phyloP scores from a whole-genome alignment of 176 grass and related monocot genomes.

The Cenchrus americanus region DNA sequence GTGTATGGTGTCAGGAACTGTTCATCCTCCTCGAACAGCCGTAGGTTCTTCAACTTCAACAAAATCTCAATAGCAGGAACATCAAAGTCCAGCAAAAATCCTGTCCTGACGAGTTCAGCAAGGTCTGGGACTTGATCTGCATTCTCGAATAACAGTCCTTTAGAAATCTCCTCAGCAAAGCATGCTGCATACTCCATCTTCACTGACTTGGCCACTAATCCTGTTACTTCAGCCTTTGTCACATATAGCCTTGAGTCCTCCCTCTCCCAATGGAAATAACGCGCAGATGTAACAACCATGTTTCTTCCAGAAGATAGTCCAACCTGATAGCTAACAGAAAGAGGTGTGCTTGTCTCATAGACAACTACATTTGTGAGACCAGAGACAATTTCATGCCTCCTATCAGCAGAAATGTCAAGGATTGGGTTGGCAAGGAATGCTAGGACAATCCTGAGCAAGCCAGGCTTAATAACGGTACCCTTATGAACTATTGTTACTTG shows the following conservation, averaged over 20 bases:
- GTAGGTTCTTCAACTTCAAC: slow-evolving; percentile 57
- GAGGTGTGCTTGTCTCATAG: slow-evolving; percentile 23
- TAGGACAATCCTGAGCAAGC: slow-evolving; percentile 13
- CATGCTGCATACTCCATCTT: slow-evolving; percentile 44
- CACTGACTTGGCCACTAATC: not conserved
- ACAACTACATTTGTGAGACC: slow-evolving; percentile 6
- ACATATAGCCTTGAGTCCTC: slow-evolving; percentile 44
- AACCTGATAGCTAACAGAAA: slow-evolving; percentile 41
- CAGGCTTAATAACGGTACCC: slow-evolving; percentile 3
- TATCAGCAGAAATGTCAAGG: slow-evolving; percentile 25
- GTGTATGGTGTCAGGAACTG: not conserved
- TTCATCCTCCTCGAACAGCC: slow-evolving; percentile 13
- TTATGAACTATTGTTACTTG: not conserved
- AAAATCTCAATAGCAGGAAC: slow-evolving; percentile 45
- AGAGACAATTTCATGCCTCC: slow-evolving; percentile 46
- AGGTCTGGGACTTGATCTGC: slow-evolving; percentile 41
- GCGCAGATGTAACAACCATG: slow-evolving; percentile 14
- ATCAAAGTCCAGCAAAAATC: slow-evolving; percentile 61
- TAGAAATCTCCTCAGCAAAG: slow-evolving; percentile 55
- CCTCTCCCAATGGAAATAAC: slow-evolving; percentile 62
- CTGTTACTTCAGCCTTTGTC: not conserved
- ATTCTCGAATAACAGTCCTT: slow-evolving; percentile 58
- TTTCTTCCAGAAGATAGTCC: slow-evolving; percentile 20
- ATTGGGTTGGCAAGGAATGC: slow-evolving; percentile 21
- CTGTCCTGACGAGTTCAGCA: slow-evolving; percentile 45